phyloP scores from a whole-genome alignment of 495 filamentous ascomycete species.

The Neohortaea acidophila region DNA sequence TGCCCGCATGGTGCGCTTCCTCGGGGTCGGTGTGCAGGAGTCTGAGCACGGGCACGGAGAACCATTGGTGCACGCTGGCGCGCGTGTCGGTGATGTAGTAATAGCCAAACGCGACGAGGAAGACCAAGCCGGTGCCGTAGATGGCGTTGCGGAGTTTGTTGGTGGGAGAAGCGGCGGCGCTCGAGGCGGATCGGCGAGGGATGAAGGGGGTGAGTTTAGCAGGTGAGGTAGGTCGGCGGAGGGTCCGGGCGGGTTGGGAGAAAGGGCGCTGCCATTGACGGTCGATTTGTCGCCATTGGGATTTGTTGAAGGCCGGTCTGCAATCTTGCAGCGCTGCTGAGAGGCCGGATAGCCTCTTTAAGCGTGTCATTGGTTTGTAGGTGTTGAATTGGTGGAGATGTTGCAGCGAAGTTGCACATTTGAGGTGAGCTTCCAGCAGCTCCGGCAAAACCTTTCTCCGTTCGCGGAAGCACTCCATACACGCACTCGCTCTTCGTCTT shows the following conservation, averaged over 20 bases:
- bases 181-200: neutral
- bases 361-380: no score
- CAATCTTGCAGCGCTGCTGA: no score
- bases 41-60: constrained; percentile 60
- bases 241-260: neutral
- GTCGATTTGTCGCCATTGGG: neutral
- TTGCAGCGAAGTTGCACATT: no score
- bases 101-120: constrained; percentile 41
- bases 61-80: constrained; percentile 66
- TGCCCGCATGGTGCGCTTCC: constrained; percentile 71
- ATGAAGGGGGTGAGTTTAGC: neutral
- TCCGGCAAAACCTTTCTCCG: no score
- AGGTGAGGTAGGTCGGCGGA: neutral
- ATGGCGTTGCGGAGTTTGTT: constrained; percentile 17
- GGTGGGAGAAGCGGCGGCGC: neutral
- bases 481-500: no score
- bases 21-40: constrained; percentile 68
- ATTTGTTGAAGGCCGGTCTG: constrained; percentile 1
- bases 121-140: constrained; percentile 39
- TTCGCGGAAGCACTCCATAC: no score
- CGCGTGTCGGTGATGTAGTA: constrained; percentile 83
- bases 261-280: constrained; percentile 5
- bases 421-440: no score
- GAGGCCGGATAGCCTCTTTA: no score
- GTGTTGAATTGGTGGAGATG: no score